Evolutionary conservation across 2,329 filamentous ascomycete genomes (phyloP).

Genomic region (Madurella mycetomatis): DNA sequence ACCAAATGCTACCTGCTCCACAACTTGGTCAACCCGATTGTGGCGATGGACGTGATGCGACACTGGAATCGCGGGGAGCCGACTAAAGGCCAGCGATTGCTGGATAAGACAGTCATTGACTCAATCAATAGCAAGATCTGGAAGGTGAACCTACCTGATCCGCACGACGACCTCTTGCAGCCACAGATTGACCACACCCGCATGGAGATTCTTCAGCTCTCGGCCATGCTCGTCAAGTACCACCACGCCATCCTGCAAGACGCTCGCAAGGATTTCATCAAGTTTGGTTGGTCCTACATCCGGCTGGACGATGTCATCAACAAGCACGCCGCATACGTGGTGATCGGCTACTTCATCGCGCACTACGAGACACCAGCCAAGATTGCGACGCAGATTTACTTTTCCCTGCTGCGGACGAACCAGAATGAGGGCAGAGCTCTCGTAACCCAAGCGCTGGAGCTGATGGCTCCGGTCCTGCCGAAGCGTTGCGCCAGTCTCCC

Average conservation of each 20-base stretch:
- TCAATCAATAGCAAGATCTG: conserved; percentile 89
- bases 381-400: conserved; percentile 93
- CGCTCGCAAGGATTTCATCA: conserved; percentile 94
- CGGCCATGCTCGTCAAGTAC: conserved; percentile 92
- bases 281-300: conserved; percentile 98
- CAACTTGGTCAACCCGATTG: conserved; percentile 89
- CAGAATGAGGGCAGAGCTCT: conserved; percentile 90
- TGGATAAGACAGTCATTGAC: conserved; percentile 84
- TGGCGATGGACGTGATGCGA: conserved; percentile 92
- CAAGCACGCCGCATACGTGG: conserved; percentile 95
- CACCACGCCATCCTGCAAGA: conserved; percentile 85
- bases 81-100: conserved; percentile 61
- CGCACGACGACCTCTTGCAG: conserved; percentile 76
- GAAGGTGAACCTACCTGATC: conserved; percentile 80
- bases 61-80: conserved; percentile 62
- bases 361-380: conserved; percentile 95
- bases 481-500: conserved; percentile 68
- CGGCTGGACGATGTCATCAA: conserved; percentile 98
- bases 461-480: conserved; percentile 89
- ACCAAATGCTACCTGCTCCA: conserved; percentile 91
- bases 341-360: conserved; percentile 96
- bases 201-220: conserved; percentile 93
- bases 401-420: conserved; percentile 83
- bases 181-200: conserved; percentile 90
- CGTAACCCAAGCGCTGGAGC: conserved; percentile 89